These are phyloP conservation scores for Draba incana DNA, from an alignment of 345 rosid species.

Conservation along the genomic window DNA sequence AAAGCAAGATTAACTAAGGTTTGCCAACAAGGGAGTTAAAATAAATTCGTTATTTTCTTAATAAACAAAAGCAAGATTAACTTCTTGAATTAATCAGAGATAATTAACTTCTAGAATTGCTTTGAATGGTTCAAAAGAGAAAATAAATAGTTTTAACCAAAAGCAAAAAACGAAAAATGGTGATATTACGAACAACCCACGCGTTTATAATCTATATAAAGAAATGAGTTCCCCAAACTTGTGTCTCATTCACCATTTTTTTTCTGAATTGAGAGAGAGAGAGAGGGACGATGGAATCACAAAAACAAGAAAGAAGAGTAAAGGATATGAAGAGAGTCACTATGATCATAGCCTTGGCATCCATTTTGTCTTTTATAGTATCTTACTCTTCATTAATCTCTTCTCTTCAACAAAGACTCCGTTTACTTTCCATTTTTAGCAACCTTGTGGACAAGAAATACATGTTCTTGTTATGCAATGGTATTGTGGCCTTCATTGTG, in stretches of 20 bases:
- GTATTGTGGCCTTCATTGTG: conserved; percentile 56
- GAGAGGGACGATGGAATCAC: conserved; percentile 18
- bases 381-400: conserved; percentile 40
- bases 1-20: no score
- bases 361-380: conserved; percentile 48
- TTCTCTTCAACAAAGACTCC: conserved; percentile 41
- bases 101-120: not conserved
- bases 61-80: no score
- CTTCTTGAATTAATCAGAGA: no score
- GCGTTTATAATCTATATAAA: conserved; percentile 20
- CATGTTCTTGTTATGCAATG: conserved; percentile 76
- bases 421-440: conserved; percentile 27
- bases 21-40: no score
- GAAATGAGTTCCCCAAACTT: conserved; percentile 18
- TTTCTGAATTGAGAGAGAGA: not conserved
- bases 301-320: conserved; percentile 25
- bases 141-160: not conserved
- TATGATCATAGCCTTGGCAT: conserved; percentile 41
- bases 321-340: conserved; percentile 42
- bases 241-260: conserved; percentile 1
- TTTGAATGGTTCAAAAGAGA: conserved; percentile 20
- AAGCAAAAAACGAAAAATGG: not conserved
- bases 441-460: conserved; percentile 54
- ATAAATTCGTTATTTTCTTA: no score
- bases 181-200: not conserved